Base-by-base conservation (phyloP, 176 grass and related monocot genomes). In the Carex myosuroides region DNA sequence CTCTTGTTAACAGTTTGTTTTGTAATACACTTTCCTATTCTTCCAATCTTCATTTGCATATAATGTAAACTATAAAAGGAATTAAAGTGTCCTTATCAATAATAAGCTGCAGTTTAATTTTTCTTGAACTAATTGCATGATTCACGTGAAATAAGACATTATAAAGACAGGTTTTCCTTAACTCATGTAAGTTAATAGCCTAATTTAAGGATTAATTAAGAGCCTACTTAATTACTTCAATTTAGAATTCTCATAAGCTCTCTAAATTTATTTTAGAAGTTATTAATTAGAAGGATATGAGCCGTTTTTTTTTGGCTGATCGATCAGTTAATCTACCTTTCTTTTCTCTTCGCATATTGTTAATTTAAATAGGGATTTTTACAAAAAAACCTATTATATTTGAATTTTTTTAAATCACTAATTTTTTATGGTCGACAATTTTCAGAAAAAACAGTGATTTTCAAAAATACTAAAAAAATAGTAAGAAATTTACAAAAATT, bases 171-270 rank as follows among this genome's bases (percentile, higher is more conserved):
- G 62, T 48, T 66, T 48, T 66, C 46, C 33, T 62, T 41, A 82
- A 82, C 63, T 82, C 60, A 65, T 67, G 60, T 82, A 20, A 82
- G 80, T 82, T 67, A 82, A 82, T 50, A 54, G 80, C 41, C 32
- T 50, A 13, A 82, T 65, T 82, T 54, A 65, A 50, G 22, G 6
- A 65, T 65, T 13, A 66, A 53, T 54, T 52, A 82, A 29, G 60
- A 21, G 9, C 61, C 39, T 53, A 65, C 63, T 82, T 82, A 82
- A 58, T 82, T 82, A 37, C 33, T 35, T 35, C 33, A 76, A 55
- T 76, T 76, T 76, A 56, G 48, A 76, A 65, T 82, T 82, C 60
- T 82, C 41, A 26, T 50, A 52, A 67, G 53, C 17, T 22, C 80
- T 48, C 24, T 44, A 74, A 60, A 81, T 81, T 17, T 6, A 65